Percentiles rank a stretch among this genome's conserved stretches.
phyloP scores from a whole-genome alignment of 1,284 basidiomycete species.

The Abortiporus biennis region DNA sequence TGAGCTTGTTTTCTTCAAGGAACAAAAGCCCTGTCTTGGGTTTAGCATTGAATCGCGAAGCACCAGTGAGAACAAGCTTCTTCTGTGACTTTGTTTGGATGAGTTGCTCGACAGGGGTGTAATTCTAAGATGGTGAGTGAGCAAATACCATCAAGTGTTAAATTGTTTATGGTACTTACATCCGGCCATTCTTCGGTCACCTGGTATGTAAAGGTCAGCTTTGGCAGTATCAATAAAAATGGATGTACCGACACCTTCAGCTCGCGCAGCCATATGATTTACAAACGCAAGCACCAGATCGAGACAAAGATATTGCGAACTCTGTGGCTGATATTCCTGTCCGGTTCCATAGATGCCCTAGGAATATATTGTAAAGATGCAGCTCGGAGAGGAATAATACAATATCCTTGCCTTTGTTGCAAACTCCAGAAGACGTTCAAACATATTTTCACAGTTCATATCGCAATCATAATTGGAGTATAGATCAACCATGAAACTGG shows the following conservation, averaged over 20 bases:
- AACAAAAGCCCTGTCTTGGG: slow-evolving; percentile 91
- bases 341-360: slow-evolving; percentile 70
- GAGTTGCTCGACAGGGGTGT: slow-evolving; percentile 53
- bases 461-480: slow-evolving; percentile 98
- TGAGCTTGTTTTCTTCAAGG: slow-evolving; percentile 83
- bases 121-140: slow-evolving; percentile 33
- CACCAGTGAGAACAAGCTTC: slow-evolving; percentile 80
- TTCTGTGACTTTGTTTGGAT: slow-evolving; percentile 80
- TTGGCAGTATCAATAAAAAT: slow-evolving; percentile 5
- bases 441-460: slow-evolving; percentile 93
- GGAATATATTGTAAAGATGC: neutral
- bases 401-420: slow-evolving; percentile 64
- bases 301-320: slow-evolving; percentile 83
- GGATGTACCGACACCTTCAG: slow-evolving; percentile 53
- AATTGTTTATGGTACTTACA: slow-evolving; percentile 30
- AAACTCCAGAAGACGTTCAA: slow-evolving; percentile 88
- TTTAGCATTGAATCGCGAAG: slow-evolving; percentile 90
- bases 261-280: slow-evolving; percentile 81
- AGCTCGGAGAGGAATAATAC: neutral
- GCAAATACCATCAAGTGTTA: neutral
- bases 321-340: slow-evolving; percentile 65
- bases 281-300: slow-evolving; percentile 88
- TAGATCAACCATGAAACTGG: slow-evolving; percentile 92
- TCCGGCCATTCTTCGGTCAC: slow-evolving; percentile 52
- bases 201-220: slow-evolving; percentile 19